Percentiles rank a stretch among this genome's conserved stretches.
phyloP scores from a whole-genome alignment of 1,139 yeast species.

The Trichomonascaceae sp. region DNA sequence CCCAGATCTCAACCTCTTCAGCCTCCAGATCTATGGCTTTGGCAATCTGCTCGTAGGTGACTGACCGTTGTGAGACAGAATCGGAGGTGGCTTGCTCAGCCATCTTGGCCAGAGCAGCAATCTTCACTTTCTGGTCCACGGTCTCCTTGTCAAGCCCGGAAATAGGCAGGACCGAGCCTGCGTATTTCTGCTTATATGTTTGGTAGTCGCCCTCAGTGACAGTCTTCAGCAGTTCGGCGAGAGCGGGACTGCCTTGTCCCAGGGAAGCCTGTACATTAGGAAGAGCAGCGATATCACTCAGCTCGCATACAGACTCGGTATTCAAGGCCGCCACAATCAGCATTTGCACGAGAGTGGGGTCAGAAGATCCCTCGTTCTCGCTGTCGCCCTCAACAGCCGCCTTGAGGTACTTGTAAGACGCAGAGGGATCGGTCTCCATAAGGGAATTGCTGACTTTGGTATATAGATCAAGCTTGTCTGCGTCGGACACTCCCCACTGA shows the following conservation, averaged over 20 bases:
- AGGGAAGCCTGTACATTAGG: slow-evolving; percentile 20
- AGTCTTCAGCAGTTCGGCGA: slow-evolving; percentile 16
- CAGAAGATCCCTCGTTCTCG: not conserved
- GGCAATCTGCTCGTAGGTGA: slow-evolving; percentile 25
- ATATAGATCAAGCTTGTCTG: slow-evolving; percentile 19
- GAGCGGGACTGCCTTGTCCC: slow-evolving; percentile 13
- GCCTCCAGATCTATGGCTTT: slow-evolving; percentile 21
- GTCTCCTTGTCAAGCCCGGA: slow-evolving; percentile 14
- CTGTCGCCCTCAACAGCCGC: slow-evolving; percentile 15
- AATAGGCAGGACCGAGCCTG: not conserved
- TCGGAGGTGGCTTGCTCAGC: slow-evolving; percentile 14
- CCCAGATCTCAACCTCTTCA: slow-evolving; percentile 29
- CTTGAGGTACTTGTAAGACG: slow-evolving; percentile 19
- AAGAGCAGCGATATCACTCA: slow-evolving; percentile 23
- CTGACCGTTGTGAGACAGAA: slow-evolving; percentile 10
- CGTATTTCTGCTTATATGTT: slow-evolving; percentile 10
- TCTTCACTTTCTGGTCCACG: slow-evolving; percentile 18
- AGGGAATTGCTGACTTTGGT: slow-evolving; percentile 18
- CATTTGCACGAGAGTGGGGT: slow-evolving; percentile 11
- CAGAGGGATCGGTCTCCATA: slow-evolving; percentile 14
- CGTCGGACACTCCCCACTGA: slow-evolving; percentile 24
- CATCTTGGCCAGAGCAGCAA: slow-evolving; percentile 17
- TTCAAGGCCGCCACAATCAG: slow-evolving; percentile 19
- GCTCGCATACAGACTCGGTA: slow-evolving; percentile 21
- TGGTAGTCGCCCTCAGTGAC: slow-evolving; percentile 25